phyloP scores from a whole-genome alignment of 495 filamentous ascomycete species.

The Thozetella sp. region DNA sequence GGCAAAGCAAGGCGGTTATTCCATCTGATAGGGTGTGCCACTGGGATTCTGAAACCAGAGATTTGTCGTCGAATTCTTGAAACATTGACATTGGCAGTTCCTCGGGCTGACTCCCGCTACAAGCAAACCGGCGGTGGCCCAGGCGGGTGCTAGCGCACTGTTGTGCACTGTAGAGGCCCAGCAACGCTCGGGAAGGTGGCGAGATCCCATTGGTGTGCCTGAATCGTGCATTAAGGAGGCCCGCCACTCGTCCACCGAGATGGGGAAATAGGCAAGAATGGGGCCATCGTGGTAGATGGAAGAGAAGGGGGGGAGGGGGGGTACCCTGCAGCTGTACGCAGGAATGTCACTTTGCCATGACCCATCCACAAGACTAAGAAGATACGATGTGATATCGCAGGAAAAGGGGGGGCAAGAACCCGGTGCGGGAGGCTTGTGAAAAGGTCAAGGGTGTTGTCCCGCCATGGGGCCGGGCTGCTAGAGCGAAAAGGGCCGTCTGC shows the following conservation, averaged over 20 bases:
- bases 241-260: not conserved
- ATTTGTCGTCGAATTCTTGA: constrained; percentile 2
- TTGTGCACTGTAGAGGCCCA: not conserved
- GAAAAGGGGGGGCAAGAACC: not conserved
- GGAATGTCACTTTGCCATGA: not conserved
- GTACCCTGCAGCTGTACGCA: not conserved
- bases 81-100: not conserved
- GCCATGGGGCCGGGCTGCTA: not conserved
- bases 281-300: not conserved
- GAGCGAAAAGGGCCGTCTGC: not conserved
- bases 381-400: constrained; percentile 3
- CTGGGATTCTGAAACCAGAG: not conserved
- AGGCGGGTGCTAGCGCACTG: not conserved
- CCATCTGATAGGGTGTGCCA: not conserved
- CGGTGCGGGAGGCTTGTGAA: not conserved
- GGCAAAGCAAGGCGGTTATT: constrained; percentile 1
- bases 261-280: not conserved
- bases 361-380: not conserved
- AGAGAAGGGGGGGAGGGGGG: not conserved
- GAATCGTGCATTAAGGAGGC: constrained; percentile 8
- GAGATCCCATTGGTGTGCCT: constrained; percentile 10
- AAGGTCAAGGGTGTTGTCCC: not conserved
- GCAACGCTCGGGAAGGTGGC: not conserved
- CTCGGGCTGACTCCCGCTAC: not conserved
- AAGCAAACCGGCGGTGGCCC: not conserved